phyloP scores from a whole-genome alignment of 192 early-diverging fungal species.

The Gonapodya prolifera region DNA sequence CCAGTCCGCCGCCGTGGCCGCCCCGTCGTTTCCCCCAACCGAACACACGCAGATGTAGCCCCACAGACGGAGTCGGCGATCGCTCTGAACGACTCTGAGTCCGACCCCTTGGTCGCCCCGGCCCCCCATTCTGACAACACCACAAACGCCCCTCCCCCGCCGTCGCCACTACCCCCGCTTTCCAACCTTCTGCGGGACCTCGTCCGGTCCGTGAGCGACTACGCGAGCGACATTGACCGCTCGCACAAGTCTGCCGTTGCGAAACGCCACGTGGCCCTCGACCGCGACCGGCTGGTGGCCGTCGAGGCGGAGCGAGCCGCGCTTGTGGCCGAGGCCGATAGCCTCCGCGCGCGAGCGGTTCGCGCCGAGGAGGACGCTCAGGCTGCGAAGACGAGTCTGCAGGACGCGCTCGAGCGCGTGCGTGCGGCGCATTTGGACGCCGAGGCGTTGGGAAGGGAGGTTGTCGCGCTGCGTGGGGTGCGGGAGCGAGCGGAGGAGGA shows the following conservation, averaged over 20 bases:
- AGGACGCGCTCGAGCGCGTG: not conserved
- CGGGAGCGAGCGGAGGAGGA: not conserved
- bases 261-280: not conserved
- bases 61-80: too few relatives aligned
- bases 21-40: too few relatives aligned
- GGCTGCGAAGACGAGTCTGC: not conserved
- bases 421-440: not conserved
- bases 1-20: too few relatives aligned
- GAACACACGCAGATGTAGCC: too few relatives aligned
- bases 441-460: not conserved
- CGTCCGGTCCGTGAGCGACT: not conserved
- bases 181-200: not conserved
- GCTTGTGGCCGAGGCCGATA: not conserved
- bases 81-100: too few relatives aligned
- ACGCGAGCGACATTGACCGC: not conserved
- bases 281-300: not conserved
- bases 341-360: not conserved
- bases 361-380: not conserved
- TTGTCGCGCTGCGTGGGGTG: not conserved
- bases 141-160: too few relatives aligned
- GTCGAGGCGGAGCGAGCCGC: not conserved
- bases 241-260: not conserved
- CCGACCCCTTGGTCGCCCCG: too few relatives aligned
- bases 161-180: too few relatives aligned
- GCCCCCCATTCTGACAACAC: too few relatives aligned